phyloP scores from a whole-genome alignment of 2,329 filamentous ascomycete species.

The Stagonosporopsis vannaccii region DNA sequence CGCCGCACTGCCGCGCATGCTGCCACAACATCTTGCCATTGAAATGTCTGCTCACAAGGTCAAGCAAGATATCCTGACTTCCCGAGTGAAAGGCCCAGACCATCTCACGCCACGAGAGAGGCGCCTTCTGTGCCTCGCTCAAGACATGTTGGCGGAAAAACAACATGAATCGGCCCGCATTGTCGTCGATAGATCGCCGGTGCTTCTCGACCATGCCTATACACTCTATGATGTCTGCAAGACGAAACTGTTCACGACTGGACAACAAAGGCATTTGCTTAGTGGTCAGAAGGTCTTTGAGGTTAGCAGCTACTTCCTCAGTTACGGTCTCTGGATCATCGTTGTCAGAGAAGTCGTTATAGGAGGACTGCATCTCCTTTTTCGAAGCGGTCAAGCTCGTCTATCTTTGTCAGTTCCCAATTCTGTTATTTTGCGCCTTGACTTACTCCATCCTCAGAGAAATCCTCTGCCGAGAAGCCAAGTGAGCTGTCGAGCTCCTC shows the following conservation, averaged over 20 bases:
- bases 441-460: constrained; percentile 57
- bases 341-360: constrained; percentile 60
- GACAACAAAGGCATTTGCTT: constrained; percentile 81
- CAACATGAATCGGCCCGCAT: constrained; percentile 84
- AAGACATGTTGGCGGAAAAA: constrained; percentile 85
- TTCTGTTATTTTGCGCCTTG: accelerated
- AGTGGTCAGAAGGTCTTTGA: constrained; percentile 79
- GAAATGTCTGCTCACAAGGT: constrained; percentile 81
- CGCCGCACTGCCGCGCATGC: constrained; percentile 81
- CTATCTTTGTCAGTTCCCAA: constrained; percentile 27
- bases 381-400: constrained; percentile 51
- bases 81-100: constrained; percentile 84
- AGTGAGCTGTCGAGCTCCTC: constrained; percentile 82
- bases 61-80: constrained; percentile 87
- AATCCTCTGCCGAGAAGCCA: constrained; percentile 60
- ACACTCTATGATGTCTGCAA: constrained; percentile 86
- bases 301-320: constrained; percentile 71
- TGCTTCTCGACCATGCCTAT: constrained; percentile 85
- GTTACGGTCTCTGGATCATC: constrained; percentile 71
- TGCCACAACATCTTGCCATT: constrained; percentile 84
- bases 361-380: constrained; percentile 60
- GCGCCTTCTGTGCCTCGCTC: constrained; percentile 67
- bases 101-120: constrained; percentile 76
- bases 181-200: constrained; percentile 86
- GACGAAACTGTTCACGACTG: constrained; percentile 83